Percentiles rank a stretch among this genome's conserved stretches.
phyloP scores from a whole-genome alignment of 352 stramenopile genomes.

The Elongisporangium senticosum region DNA sequence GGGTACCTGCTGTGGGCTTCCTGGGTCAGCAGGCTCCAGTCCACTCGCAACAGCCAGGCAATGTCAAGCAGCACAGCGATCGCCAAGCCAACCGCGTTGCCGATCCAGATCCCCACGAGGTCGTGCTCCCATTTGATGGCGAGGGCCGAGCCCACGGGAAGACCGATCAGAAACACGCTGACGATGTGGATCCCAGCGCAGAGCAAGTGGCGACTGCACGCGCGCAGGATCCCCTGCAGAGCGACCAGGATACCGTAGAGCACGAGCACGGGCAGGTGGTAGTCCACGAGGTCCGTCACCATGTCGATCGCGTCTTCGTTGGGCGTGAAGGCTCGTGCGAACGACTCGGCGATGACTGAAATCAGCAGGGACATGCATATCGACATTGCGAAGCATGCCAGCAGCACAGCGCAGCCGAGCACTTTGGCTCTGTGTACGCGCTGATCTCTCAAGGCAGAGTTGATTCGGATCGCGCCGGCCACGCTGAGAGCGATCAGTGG shows the following conservation, averaged over 20 bases:
- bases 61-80: too few species aligned
- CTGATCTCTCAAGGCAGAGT: conserved; percentile 20
- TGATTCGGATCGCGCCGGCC: conserved; percentile 26
- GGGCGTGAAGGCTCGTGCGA: conserved; percentile 16
- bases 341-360: conserved; percentile 7
- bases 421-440: conserved; percentile 16
- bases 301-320: conserved; percentile 4
- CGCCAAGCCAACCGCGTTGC: conserved; percentile 11
- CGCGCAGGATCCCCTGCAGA: conserved; percentile 17
- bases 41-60: too few species aligned
- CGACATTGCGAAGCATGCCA: conserved; percentile 3
- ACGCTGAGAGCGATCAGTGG: conserved; percentile 19
- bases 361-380: conserved; percentile 8
- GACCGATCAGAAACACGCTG: conserved; percentile 15
- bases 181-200: conserved; percentile 21
- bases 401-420: conserved; percentile 14
- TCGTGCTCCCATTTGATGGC: conserved; percentile 12
- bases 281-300: conserved; percentile 2
- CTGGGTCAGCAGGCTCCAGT: too few species aligned
- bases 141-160: conserved; percentile 15
- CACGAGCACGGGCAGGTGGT: too few species aligned
- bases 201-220: conserved; percentile 14
- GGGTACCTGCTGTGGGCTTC: too few species aligned
- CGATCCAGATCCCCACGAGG: conserved; percentile 27
- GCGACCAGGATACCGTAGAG: too few species aligned